Conservation (phyloP, 805 yeast genomes). For the Candida glaebosa region DNA sequence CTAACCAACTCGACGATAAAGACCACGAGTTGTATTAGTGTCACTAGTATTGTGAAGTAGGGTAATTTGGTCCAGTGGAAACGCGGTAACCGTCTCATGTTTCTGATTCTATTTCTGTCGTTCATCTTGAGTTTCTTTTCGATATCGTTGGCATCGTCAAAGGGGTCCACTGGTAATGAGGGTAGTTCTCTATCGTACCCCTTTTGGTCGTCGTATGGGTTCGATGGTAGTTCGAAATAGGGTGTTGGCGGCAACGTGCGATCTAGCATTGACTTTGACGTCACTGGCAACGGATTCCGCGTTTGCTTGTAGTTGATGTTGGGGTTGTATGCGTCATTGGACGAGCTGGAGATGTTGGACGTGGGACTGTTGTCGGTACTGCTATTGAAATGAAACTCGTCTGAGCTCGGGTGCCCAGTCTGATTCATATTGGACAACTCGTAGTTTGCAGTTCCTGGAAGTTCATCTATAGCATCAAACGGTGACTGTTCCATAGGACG, state of each 20-base stretch:
- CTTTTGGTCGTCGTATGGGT: conserved; percentile 4
- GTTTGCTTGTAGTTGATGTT: neutral
- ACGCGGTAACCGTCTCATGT: conserved; percentile 24
- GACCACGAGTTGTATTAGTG: conserved; percentile 48
- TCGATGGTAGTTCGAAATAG: neutral
- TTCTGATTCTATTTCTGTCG: conserved; percentile 23
- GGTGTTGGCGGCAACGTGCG: neutral
- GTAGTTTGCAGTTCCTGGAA: too few relatives aligned
- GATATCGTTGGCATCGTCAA: conserved; percentile 8
- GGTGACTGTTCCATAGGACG: neutral
- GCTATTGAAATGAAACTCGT: neutral
- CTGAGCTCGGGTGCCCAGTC: too few relatives aligned
- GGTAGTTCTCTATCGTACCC: conserved; percentile 10
- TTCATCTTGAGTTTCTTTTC: conserved; percentile 14
- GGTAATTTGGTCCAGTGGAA: conserved; percentile 38
- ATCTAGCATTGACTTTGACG: neutral
- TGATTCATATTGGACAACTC: neutral
- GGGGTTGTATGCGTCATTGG: neutral
- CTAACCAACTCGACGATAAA: conserved; percentile 59
- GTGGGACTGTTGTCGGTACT: neutral
- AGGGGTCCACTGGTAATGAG: conserved; percentile 6
- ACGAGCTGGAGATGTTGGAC: neutral
- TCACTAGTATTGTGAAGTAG: conserved; percentile 38
- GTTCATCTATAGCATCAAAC: neutral
- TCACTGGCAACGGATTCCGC: neutral